phyloP scores from a whole-genome alignment of 495 filamentous ascomycete species.

The Chaetomium cochliodes region DNA sequence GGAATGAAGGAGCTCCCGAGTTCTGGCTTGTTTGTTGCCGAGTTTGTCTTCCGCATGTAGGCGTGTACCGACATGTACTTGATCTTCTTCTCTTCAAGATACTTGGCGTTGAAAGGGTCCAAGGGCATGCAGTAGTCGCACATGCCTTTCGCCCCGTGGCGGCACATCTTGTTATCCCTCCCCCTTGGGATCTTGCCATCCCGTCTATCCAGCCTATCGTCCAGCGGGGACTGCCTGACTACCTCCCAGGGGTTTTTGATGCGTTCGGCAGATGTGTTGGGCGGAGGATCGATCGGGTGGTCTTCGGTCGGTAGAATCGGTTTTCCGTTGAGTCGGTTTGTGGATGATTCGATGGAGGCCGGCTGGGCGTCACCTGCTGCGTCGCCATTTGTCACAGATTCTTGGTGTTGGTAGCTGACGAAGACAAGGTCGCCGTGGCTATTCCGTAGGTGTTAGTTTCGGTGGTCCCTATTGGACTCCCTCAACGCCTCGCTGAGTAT shows the following conservation, averaged over 20 bases:
- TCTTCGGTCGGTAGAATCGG: constrained; percentile 69
- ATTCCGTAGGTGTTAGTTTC: constrained; percentile 20
- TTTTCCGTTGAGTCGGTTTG: constrained; percentile 72
- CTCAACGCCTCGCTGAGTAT: background rate
- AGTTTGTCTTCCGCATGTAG: constrained; percentile 90
- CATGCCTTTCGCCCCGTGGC: constrained; percentile 95
- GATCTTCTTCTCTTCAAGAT: constrained; percentile 93
- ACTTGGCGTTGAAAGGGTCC: constrained; percentile 85
- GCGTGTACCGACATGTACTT: constrained; percentile 97
- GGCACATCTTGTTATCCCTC: constrained; percentile 83
- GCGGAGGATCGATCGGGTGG: constrained; percentile 58
- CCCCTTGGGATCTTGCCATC: constrained; percentile 88
- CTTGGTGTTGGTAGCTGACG: constrained; percentile 65
- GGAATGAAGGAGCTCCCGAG: constrained; percentile 91
- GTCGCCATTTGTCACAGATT: constrained; percentile 32
- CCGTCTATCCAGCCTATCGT: constrained; percentile 79
- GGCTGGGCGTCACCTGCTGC: constrained; percentile 39
- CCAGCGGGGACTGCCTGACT: constrained; percentile 80
- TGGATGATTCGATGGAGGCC: constrained; percentile 44
- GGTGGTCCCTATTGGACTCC: background rate
- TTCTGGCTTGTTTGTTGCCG: constrained; percentile 93
- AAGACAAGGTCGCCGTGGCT: constrained; percentile 93
- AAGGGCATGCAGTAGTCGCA: constrained; percentile 99
- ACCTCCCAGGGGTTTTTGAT: constrained; percentile 93
- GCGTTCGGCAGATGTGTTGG: constrained; percentile 55